These are phyloP conservation scores for Emergomyces pasteurianus DNA, from an alignment of 2,329 filamentous ascomycete genomes.

Conservation along the genomic window DNA sequence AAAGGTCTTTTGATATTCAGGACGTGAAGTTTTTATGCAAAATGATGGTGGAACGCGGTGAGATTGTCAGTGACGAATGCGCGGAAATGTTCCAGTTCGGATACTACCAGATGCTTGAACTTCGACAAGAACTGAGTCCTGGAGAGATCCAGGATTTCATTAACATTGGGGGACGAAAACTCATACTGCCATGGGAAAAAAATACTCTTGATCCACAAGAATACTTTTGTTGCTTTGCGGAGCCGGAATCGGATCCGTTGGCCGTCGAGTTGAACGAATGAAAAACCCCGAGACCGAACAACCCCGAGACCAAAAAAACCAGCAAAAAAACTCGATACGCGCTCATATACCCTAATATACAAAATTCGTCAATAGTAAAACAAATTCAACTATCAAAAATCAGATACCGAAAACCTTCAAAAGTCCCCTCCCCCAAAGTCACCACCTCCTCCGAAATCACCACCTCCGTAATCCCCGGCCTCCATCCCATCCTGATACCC, in stretches of 20 bases:
- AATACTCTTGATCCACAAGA: neutral
- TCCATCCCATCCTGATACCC: constrained; percentile 18
- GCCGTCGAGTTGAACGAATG: neutral
- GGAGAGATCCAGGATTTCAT: neutral
- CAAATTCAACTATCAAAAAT: neutral
- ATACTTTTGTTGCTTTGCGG: neutral
- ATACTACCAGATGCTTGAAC: neutral
- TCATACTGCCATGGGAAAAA: neutral
- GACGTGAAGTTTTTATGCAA: neutral
- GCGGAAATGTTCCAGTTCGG: neutral
- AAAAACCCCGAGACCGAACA: neutral
- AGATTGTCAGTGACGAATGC: neutral
- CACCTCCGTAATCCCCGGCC: constrained; percentile 8
- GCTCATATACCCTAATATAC: neutral
- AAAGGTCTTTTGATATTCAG: neutral
- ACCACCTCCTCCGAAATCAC: constrained; percentile 14
- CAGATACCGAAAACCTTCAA: neutral
- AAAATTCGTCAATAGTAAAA: neutral
- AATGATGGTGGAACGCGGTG: neutral
- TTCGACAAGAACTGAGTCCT: neutral
- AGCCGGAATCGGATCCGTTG: neutral
- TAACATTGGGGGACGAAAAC: neutral
- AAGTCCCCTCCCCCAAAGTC: constrained; percentile 17
- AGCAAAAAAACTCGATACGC: neutral
- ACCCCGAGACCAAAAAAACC: neutral